Evolutionary conservation across 305 asterid species (phyloP).

Genomic region (Rubia occidens): DNA sequence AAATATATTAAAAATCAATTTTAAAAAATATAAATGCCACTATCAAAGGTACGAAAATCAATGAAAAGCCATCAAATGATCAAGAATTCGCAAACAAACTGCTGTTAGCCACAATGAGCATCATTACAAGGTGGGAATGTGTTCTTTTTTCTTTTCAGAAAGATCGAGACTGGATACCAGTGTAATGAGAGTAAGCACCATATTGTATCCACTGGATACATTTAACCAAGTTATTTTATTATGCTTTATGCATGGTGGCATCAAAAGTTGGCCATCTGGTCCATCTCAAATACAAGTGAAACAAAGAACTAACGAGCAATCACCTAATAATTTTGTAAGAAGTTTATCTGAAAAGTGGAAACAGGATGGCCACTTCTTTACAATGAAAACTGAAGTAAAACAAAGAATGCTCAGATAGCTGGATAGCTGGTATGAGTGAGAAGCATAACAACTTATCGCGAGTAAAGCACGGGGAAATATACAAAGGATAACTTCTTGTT

Average conservation of each 20-base stretch:
- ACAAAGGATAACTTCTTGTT: slow-evolving; percentile 6
- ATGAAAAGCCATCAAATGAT: background rate
- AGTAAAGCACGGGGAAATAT: background rate
- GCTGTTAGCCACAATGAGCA: background rate
- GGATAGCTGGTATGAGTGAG: background rate
- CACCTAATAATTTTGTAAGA: background rate
- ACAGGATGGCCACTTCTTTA: background rate
- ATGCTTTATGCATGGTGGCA: background rate
- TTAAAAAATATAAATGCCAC: background rate
- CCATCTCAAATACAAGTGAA: background rate
- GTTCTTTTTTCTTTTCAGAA: no score
- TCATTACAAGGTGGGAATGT: background rate
- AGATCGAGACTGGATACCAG: no score
- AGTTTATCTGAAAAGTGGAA: background rate
- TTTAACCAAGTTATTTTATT: background rate
- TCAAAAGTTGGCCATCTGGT: background rate
- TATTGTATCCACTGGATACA: background rate
- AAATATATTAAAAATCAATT: slow-evolving; percentile 6
- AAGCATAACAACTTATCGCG: background rate
- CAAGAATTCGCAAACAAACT: background rate
- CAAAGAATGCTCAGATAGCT: background rate
- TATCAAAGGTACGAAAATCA: background rate
- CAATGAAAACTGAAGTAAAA: background rate
- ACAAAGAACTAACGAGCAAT: background rate
- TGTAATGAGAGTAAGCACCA: no score